A percentile compares a stretch with the other conserved stretches of the same genome.
These are phyloP conservation scores for Artemisia tridentata DNA, from an alignment of 129 eudicot species.

Conservation along the genomic window DNA sequence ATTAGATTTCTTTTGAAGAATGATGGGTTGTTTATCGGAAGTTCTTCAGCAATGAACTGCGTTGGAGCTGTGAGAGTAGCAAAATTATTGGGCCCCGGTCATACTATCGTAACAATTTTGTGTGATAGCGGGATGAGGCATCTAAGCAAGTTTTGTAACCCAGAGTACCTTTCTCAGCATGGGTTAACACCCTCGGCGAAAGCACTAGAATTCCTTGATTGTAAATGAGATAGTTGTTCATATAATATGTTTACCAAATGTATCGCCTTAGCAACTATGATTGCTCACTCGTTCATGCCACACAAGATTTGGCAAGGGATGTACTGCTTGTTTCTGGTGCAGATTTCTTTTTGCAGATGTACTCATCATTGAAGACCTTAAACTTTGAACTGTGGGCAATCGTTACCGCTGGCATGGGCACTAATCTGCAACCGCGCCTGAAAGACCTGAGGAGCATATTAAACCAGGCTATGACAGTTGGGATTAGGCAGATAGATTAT, in stretches of 20 bases:
- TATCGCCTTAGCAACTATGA: neutral
- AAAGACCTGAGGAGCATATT: too few species aligned
- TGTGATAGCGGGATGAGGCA: conserved; percentile 96
- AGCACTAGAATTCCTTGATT: conserved; percentile 69
- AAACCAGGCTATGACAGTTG: neutral
- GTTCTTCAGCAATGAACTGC: conserved; percentile 98
- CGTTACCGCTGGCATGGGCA: too few species aligned
- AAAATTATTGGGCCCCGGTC: conserved; percentile 76
- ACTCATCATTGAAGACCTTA: too few species aligned
- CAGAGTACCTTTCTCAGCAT: conserved; percentile 63
- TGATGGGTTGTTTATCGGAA: conserved; percentile 89
- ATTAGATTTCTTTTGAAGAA: conserved; percentile 75
- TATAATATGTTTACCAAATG: neutral
- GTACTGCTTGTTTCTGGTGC: too few species aligned
- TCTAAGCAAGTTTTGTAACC: conserved; percentile 75
- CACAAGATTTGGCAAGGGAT: too few species aligned
- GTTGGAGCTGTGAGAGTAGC: conserved; percentile 94
- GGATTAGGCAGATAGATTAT: too few species aligned
- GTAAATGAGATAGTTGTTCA: neutral
- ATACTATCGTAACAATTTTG: conserved; percentile 71
- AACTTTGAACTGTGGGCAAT: too few species aligned
- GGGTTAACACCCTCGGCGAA: conserved; percentile 66
- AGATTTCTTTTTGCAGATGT: too few species aligned
- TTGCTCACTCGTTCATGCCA: neutral
- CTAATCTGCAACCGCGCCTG: too few species aligned